A percentile compares a stretch with the other conserved stretches of the same genome.
These are phyloP conservation scores for Claviceps sp. DNA, from an alignment of 2,329 filamentous ascomycete genomes.

Conservation along the genomic window DNA sequence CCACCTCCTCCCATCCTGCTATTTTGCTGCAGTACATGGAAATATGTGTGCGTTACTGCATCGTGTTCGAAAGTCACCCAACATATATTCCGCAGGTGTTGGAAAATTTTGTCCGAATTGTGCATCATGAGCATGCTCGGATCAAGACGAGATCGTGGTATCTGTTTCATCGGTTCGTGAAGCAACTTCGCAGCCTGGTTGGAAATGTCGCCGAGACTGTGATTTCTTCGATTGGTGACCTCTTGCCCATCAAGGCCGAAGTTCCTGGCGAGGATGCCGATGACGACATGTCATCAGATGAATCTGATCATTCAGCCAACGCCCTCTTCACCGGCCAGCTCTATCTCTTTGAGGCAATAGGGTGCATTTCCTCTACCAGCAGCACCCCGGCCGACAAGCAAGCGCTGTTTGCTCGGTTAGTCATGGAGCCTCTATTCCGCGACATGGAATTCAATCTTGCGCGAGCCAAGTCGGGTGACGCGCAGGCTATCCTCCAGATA, in stretches of 20 bases:
- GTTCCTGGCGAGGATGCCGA: conserved; percentile 62
- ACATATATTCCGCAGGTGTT: conserved; percentile 74
- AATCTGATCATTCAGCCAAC: conserved; percentile 81
- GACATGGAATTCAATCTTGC: conserved; percentile 74
- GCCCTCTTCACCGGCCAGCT: conserved; percentile 83
- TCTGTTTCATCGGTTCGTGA: conserved; percentile 84
- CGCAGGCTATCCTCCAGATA: conserved; percentile 72
- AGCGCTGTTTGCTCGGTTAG: conserved; percentile 70
- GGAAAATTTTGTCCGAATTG: conserved; percentile 80
- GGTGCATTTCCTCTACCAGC: conserved; percentile 73
- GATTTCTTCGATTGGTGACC: conserved; percentile 77
- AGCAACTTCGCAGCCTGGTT: conserved; percentile 70
- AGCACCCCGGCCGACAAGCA: conserved; percentile 73
- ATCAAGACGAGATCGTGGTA: conserved; percentile 93
- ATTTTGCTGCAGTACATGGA: conserved; percentile 97
- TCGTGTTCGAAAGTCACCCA: conserved; percentile 79
- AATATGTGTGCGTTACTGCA: conserved; percentile 86
- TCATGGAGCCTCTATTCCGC: conserved; percentile 80
- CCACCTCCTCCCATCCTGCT: conserved; percentile 75
- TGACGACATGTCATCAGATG: conserved; percentile 90
- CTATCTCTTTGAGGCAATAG: conserved; percentile 88
- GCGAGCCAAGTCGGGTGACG: conserved; percentile 66
- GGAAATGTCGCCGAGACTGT: conserved; percentile 84
- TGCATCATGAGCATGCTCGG: conserved; percentile 77
- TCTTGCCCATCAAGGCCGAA: conserved; percentile 84